Percentiles rank a stretch among this genome's conserved stretches.
Evolutionary conservation across 345 rosid species (phyloP).

Genomic region (Citrus unshiu): DNA sequence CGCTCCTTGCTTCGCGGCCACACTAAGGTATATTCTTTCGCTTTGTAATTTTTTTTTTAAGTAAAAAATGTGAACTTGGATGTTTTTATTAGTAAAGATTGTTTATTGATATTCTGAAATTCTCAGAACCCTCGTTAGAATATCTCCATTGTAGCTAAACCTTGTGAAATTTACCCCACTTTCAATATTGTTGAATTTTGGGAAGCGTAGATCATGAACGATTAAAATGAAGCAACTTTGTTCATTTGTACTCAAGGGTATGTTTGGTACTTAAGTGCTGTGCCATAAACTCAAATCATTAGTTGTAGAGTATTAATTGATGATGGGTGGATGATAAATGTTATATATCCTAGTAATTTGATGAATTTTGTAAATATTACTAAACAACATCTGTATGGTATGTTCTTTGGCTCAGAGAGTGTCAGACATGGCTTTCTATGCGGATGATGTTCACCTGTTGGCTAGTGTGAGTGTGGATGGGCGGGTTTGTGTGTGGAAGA

Average conservation of each 20-base stretch:
- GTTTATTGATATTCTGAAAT: not conserved
- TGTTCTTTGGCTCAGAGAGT: slow-evolving; percentile 51
- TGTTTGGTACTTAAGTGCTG: too few relatives aligned
- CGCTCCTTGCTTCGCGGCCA: slow-evolving; percentile 82
- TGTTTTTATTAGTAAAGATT: not conserved
- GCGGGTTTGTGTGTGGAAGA: slow-evolving; percentile 67
- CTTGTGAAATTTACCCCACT: not conserved
- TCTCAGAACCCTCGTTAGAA: not conserved
- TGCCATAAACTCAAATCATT: too few relatives aligned
- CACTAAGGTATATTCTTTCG: slow-evolving; percentile 47
- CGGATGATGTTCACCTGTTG: slow-evolving; percentile 86
- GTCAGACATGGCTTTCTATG: slow-evolving; percentile 91
- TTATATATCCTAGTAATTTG: not conserved
- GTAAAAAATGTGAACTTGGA: not conserved
- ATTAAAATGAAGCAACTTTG: not conserved
- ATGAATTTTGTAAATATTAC: not conserved
- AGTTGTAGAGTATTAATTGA: too few relatives aligned
- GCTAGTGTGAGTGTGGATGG: slow-evolving; percentile 89
- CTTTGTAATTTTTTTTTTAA: too few relatives aligned
- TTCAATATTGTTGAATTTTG: not conserved
- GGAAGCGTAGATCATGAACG: not conserved
- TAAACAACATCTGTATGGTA: not conserved
- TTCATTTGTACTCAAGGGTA: not conserved
- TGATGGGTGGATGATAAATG: not conserved
- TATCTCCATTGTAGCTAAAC: not conserved